A percentile compares a stretch with the other conserved stretches of the same genome.
phyloP scores from a whole-genome alignment of 768 basidiomycete genomes.

The Rhizopogon salebrosus region DNA sequence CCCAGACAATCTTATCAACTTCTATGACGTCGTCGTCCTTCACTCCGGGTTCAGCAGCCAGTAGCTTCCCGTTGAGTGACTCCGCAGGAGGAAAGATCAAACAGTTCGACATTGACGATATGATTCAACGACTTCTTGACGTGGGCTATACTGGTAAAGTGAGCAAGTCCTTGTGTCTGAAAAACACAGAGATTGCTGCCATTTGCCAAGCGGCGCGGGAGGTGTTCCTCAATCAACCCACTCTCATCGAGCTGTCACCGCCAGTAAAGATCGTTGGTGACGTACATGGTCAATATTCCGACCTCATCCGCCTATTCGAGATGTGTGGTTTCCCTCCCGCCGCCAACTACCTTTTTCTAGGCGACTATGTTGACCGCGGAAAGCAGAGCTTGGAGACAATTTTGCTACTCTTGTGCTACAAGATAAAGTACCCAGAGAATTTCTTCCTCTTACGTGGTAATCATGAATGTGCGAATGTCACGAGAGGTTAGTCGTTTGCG shows the following conservation, averaged over 20 bases:
- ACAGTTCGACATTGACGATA: constrained; percentile 92
- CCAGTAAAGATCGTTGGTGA: constrained; percentile 99
- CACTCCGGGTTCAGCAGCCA: constrained; percentile 46
- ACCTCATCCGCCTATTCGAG: constrained; percentile 96
- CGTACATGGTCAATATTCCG: constrained; percentile 98
- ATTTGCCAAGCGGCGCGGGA: constrained; percentile 95
- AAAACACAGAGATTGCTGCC: constrained; percentile 92
- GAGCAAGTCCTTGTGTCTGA: constrained; percentile 90
- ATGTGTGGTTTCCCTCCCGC: constrained; percentile 99
- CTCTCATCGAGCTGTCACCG: constrained; percentile 93
- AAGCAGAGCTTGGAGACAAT: constrained; percentile 99
- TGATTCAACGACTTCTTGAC: constrained; percentile 93
- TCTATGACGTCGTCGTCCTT: constrained; percentile 46
- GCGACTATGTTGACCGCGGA: constrained; percentile 98
- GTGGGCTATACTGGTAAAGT: constrained; percentile 98
- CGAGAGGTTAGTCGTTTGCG: constrained; percentile 64
- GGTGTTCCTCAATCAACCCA: constrained; percentile 93
- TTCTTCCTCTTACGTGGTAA: constrained; percentile 97
- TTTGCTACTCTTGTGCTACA: constrained; percentile 93
- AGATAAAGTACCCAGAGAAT: constrained; percentile 99
- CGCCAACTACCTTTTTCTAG: constrained; percentile 97
- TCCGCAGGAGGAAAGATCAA: constrained; percentile 44
- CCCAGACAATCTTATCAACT: constrained; percentile 80
- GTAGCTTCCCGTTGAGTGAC: constrained; percentile 34
- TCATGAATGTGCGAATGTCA: constrained; percentile 99